Evolutionary conservation across 1,139 yeast species (phyloP), one percentile per base, ranked within the genome.

Genomic region (Kluyveromyces sp.): DNA sequence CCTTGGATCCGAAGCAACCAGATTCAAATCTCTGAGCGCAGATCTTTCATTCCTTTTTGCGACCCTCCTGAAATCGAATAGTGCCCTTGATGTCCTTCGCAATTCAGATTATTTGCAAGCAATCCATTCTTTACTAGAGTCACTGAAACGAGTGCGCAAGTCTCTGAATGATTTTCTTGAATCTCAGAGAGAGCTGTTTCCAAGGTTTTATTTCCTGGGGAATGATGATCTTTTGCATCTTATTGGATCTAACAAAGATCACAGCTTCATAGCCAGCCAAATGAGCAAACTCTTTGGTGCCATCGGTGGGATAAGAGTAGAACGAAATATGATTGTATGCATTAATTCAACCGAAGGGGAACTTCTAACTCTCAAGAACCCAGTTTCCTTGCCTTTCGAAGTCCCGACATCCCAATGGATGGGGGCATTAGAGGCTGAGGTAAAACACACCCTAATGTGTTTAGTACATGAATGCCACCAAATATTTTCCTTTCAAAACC

Each of bases 161-260:
- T 82, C 96, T 0, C 70, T 92, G 15, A 72, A 81, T 2, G 94
- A 85, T 13, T 92, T 81, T 58, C 69, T 89, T 39, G 96, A 89
- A 54, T 76, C 74, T 37, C 95, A 89, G 56, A 68, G 97, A 50
- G 83, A 77, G 40, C 50, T 73, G 2, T 89, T 83, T 55, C 92
- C 96, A 0, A 70, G 97, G 38, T 83, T 89, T 48, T 88, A 83
- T 55, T 89, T 92, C 57, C 68, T 92, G 33, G 96, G 97, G 4
- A 92, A 92, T 57, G 96, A 88, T 50, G 96, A 89, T 58, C 67
- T 92, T 33, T 66, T 92, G 33, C 95, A 87, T 50, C 75, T 92
- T 34, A 75, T 92, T 44, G 96, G 96, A 3, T 74, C 80, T 46
- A 69, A 80, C 0, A 65, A 64, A 7, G 76, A 81, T 52, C 61